Conservation (phyloP, 2,329 filamentous ascomycete species). For the Scorias spongiosa region DNA sequence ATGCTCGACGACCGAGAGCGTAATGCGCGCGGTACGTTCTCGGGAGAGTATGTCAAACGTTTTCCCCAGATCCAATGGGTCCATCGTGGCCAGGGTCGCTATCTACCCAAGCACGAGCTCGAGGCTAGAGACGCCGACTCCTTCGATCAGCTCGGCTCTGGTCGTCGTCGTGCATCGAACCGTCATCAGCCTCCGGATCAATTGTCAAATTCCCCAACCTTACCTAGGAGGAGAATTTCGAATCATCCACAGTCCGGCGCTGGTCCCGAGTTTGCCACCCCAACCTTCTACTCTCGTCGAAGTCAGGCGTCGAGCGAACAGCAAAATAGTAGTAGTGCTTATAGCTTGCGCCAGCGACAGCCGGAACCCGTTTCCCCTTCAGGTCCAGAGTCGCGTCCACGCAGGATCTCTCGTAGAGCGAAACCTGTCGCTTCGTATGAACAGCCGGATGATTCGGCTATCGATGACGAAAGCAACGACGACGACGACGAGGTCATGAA, state of each 20-base stretch:
- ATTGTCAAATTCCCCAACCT: not conserved
- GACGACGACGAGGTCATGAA: not conserved
- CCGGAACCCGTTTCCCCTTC: not conserved
- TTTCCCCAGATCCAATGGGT: not conserved
- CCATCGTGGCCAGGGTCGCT: not conserved
- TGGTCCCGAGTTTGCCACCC: not conserved
- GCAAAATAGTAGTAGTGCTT: not conserved
- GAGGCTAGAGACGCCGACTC: conserved; percentile 1
- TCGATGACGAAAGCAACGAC: no score
- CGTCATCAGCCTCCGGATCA: not conserved
- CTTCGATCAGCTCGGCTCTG: not conserved
- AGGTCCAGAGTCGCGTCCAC: not conserved
- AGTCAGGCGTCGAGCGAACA: not conserved
- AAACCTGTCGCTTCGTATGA: not conserved
- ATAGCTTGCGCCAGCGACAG: not conserved
- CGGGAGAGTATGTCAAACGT: not conserved
- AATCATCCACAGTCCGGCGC: not conserved
- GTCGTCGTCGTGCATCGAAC: not conserved
- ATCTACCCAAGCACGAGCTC: conserved; percentile 4
- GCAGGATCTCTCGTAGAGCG: not conserved
- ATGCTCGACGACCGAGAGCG: not conserved
- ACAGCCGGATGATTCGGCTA: not conserved
- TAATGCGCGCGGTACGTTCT: not conserved
- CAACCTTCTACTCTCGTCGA: not conserved
- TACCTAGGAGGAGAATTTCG: not conserved